Percentiles rank a stretch among this genome's conserved stretches.
Conservation (phyloP, 768 basidiomycete species). For the Omphalotus guepiniiformis region DNA sequence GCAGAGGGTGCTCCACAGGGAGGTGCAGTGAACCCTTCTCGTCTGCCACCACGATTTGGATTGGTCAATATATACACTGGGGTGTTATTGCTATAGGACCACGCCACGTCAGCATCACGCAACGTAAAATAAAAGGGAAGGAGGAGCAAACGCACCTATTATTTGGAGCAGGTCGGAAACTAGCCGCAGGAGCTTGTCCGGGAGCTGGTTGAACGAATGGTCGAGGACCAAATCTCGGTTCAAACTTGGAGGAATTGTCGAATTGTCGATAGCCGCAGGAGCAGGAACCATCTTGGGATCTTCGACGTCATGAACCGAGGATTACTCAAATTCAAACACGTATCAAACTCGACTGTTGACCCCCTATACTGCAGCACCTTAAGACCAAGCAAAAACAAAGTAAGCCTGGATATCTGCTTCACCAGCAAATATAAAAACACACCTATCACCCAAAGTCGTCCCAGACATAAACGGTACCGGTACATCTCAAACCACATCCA, state of each 20-base stretch:
- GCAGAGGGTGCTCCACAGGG: no score
- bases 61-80: slow-evolving; percentile 2
- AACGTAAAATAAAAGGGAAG: no score
- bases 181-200: slow-evolving; percentile 53
- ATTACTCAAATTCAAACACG: slow-evolving; percentile 84
- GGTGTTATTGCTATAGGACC: no score
- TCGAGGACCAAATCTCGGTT: slow-evolving; percentile 63
- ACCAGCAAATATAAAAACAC: slow-evolving; percentile 9
- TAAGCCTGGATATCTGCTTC: no score
- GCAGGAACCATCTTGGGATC: slow-evolving; percentile 46
- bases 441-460: slow-evolving; percentile 80
- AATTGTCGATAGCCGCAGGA: slow-evolving; percentile 40
- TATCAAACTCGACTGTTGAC: slow-evolving; percentile 79
- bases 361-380: slow-evolving; percentile 91
- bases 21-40: no score
- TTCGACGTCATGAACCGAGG: slow-evolving; percentile 83
- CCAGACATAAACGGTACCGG: slow-evolving; percentile 97
- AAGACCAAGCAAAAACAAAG: slow-evolving; percentile 10
- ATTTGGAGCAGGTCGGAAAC: slow-evolving; percentile 57
- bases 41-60: slow-evolving; percentile 5
- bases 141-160: no score
- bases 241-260: slow-evolving; percentile 46
- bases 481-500: slow-evolving; percentile 97
- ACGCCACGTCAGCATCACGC: no score
- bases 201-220: slow-evolving; percentile 53